Evolutionary conservation across 164 flowering plant species (phyloP), one percentile per base, ranked within the genome.

Genomic region (Liquidambar formosana): DNA sequence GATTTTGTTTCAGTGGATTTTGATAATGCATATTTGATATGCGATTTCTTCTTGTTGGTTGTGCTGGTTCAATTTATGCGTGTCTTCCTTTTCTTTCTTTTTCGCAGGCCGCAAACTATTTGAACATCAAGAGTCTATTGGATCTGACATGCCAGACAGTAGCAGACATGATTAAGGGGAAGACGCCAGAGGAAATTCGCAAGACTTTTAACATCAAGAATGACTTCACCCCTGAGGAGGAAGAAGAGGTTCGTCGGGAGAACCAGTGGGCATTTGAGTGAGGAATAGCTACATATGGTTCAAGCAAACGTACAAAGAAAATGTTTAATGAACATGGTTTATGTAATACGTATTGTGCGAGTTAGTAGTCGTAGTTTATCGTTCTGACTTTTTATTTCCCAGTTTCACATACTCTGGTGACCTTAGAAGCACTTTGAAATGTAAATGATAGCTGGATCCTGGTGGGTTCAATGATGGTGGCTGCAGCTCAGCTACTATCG

Each of bases 131-230:
- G 77, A 66, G 63, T 60, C 66, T 83, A 54, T 63, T 83, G 47
- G 84, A 83, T 48, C 81, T 83, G 41, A 83, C 86, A 16, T 80
- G 84, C 66, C 86, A 76, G 63, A 76, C 79, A 4, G 82, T 80
- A n/a, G 86, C 86, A 8, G 86, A 78, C 73, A 78, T 80, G 86
- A 83, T 83, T 58, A 80, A 80, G 65, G 82, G 84, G 5, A 80
- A 78, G 77, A 76, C 79, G 13, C 80, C 82, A n/a, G n/a, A n/a
- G n/a, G n/a, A n/a, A n/a, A n/a, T n/a, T n/a, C n/a, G n/a, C n/a
- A n/a, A n/a, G n/a, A 71, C 72, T 0, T 82, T 82, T 44, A 76
- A 73, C 72, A 82, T 82, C 67, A 76, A 66, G 75, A 80, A 80
- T 66, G 86, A 83, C 71, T 80, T 76, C 58, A 75, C 76, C 8